Evolutionary conservation across 768 basidiomycete genomes (phyloP).

Genomic region (Rhizopogon vesiculosus): DNA sequence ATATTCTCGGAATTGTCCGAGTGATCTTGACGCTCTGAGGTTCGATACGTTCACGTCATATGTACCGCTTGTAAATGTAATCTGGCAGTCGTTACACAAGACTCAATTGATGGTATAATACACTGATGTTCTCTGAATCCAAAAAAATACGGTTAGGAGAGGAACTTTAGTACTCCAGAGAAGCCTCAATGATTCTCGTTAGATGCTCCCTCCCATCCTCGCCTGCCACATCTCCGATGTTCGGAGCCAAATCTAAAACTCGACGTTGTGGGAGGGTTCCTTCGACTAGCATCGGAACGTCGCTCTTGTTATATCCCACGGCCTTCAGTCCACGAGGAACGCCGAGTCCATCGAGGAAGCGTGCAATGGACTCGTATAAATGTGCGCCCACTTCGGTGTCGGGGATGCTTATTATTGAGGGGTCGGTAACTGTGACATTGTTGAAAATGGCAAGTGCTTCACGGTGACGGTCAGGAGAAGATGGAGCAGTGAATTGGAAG

Average conservation of each 20-base stretch:
- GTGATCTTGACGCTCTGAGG: neutral
- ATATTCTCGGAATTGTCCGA: slow-evolving; percentile 8
- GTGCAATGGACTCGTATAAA: slow-evolving; percentile 81
- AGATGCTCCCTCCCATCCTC: slow-evolving; percentile 83
- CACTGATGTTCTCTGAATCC: neutral
- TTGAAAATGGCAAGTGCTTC: slow-evolving; percentile 85
- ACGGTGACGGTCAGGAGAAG: slow-evolving; percentile 87
- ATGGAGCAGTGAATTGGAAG: slow-evolving; percentile 94
- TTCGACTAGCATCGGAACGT: slow-evolving; percentile 75
- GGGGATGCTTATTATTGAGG: slow-evolving; percentile 66
- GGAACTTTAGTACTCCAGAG: slow-evolving; percentile 64
- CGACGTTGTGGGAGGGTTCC: slow-evolving; percentile 91
- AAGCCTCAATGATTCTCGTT: slow-evolving; percentile 72
- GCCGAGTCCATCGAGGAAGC: slow-evolving; percentile 80
- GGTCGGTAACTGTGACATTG: slow-evolving; percentile 56
- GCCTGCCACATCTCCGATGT: slow-evolving; percentile 77
- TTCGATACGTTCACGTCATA: too few species aligned
- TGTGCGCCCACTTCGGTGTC: slow-evolving; percentile 76
- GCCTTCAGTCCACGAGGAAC: slow-evolving; percentile 85
- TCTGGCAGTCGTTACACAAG: neutral
- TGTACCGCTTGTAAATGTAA: too few species aligned
- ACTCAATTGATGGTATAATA: neutral
- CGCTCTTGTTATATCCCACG: slow-evolving; percentile 65
- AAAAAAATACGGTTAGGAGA: neutral
- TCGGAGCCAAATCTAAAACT: slow-evolving; percentile 90